Percentiles rank a stretch among this genome's conserved stretches.
Conservation (phyloP, 2,329 filamentous ascomycete genomes). For the Trichoderma pleuroti region DNA sequence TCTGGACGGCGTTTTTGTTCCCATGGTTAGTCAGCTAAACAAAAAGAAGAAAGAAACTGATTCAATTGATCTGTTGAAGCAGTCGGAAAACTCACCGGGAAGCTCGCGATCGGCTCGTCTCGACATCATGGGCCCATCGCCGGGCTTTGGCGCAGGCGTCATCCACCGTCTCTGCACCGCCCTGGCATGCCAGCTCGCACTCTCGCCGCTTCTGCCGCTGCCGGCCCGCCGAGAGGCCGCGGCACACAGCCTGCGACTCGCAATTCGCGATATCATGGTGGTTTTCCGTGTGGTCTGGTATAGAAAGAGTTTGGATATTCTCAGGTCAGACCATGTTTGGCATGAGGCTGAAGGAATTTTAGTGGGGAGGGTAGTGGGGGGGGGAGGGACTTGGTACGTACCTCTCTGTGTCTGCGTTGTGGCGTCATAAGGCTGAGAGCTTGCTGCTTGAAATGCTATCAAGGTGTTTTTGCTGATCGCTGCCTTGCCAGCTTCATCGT, state of each 20-base stretch:
- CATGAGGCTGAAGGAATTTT: conserved; percentile 18
- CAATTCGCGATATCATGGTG: conserved; percentile 22
- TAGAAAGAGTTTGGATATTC: not conserved
- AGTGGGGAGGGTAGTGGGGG: not conserved
- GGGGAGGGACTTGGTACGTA: not conserved
- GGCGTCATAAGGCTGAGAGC: conserved; percentile 19
- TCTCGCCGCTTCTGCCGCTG: conserved; percentile 15
- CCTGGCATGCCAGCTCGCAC: not conserved
- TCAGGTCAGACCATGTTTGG: conserved; percentile 12
- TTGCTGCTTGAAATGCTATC: not conserved
- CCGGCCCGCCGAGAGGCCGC: conserved; percentile 24
- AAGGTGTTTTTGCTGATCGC: not conserved
- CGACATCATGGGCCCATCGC: conserved; percentile 62
- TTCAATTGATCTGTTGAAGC: not conserved
- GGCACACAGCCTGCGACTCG: conserved; percentile 26
- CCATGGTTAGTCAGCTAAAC: not conserved
- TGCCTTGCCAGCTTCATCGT: not conserved
- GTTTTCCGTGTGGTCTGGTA: not conserved
- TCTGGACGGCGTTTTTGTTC: conserved; percentile 28
- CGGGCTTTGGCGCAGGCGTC: conserved; percentile 54
- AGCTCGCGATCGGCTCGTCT: conserved; percentile 63
- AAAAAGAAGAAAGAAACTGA: not conserved
- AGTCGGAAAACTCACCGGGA: conserved; percentile 45
- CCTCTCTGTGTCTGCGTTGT: not conserved
- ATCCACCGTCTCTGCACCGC: conserved; percentile 44